A percentile compares a stretch with the other conserved stretches of the same genome.
These are phyloP conservation scores for Ilyonectria destructans DNA, from an alignment of 2,329 filamentous ascomycete species.

Conservation along the genomic window DNA sequence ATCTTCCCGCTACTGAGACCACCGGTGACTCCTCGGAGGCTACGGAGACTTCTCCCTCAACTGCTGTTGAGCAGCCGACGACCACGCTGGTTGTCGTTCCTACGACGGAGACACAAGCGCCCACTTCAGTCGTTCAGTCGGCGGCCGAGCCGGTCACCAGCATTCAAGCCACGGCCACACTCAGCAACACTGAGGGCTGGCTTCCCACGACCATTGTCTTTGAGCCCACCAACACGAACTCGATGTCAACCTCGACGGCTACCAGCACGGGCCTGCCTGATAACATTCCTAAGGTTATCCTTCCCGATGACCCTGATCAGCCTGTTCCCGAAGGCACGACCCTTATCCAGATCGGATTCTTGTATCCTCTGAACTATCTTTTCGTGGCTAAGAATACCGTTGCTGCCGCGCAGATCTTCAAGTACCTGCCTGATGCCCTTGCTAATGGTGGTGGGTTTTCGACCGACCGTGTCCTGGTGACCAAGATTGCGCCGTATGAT, in stretches of 20 bases:
- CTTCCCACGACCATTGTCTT: conserved; percentile 76
- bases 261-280: conserved; percentile 73
- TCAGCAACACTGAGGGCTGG: conserved; percentile 63
- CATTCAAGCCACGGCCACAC: conserved; percentile 61
- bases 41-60: conserved; percentile 22
- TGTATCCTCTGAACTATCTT: conserved; percentile 84
- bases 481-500: conserved; percentile 83
- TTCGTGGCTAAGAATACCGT: conserved; percentile 83
- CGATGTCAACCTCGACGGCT: conserved; percentile 52
- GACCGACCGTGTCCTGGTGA: conserved; percentile 73
- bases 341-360: conserved; percentile 89
- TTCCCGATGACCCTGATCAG: conserved; percentile 73
- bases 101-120: conserved; percentile 26
- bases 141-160: conserved; percentile 55
- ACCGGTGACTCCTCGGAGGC: conserved; percentile 18
- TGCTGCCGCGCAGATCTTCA: conserved; percentile 89
- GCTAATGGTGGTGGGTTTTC: conserved; percentile 74
- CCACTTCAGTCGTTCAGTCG: conserved; percentile 40
- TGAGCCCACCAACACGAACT: conserved; percentile 59
- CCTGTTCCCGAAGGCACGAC: conserved; percentile 75
- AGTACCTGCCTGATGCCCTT: conserved; percentile 81
- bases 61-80: conserved; percentile 19
- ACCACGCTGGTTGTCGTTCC: not conserved
- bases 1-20: conserved; percentile 10
- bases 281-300: conserved; percentile 81